A percentile compares a stretch with the other conserved stretches of the same genome.
Conservation (phyloP, 768 basidiomycete genomes). For the Lenzites betulinus region DNA sequence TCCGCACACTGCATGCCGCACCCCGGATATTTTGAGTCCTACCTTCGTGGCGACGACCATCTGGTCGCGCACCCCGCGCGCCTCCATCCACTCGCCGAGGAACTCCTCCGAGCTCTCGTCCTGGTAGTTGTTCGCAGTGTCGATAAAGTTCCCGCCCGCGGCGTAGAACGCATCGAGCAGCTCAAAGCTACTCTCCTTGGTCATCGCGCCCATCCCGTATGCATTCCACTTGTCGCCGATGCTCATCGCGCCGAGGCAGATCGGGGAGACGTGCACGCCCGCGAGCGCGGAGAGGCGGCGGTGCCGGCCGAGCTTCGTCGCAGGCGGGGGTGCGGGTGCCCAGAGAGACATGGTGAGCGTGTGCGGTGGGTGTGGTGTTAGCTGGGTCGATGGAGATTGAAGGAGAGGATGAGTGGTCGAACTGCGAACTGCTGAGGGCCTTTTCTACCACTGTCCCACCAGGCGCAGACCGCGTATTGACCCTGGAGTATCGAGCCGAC, state of each 20-base stretch:
- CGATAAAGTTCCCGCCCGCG: constrained; percentile 52
- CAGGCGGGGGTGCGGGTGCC: constrained; percentile 19
- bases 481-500: no score
- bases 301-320: constrained; percentile 36
- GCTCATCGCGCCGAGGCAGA: constrained; percentile 51
- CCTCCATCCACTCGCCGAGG: constrained; percentile 54
- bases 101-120: constrained; percentile 56
- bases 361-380: no score
- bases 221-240: constrained; percentile 47
- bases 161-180: constrained; percentile 49
- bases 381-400: no score
- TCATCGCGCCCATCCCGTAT: constrained; percentile 43
- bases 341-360: constrained; percentile 16
- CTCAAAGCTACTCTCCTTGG: constrained; percentile 44
- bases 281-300: constrained; percentile 43
- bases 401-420: no score
- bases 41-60: constrained; percentile 52
- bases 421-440: no score
- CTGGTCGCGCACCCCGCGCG: constrained; percentile 46
- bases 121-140: constrained; percentile 53
- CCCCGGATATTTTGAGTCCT: no score
- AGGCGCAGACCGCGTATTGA: no score
- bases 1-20: no score
- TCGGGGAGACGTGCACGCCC: constrained; percentile 50
- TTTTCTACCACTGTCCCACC: no score